Conservation (phyloP, 805 yeast genomes). For the Saccharomyces mikatae region DNA sequence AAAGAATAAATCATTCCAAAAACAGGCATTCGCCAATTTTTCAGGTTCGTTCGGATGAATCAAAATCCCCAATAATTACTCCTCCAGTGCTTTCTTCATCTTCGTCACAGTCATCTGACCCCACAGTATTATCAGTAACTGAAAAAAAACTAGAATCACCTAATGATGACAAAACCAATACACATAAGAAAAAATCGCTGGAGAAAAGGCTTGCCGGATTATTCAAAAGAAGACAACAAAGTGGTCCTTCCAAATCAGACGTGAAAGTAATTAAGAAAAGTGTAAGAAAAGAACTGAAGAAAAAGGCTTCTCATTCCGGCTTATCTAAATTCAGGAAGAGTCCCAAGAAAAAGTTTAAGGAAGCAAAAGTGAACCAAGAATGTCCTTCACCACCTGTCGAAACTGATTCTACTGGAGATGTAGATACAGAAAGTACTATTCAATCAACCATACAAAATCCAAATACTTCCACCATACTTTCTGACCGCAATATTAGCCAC, state of each 20-base stretch:
- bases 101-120: not conserved
- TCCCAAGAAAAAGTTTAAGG: constrained; percentile 4
- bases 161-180: not conserved
- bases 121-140: not conserved
- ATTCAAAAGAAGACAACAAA: constrained; percentile 15
- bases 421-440: not conserved
- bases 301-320: constrained; percentile 7
- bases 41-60: not conserved
- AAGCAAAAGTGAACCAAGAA: constrained; percentile 1
- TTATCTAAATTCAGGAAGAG: constrained; percentile 8
- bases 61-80: not conserved
- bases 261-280: not conserved
- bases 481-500: constrained; percentile 10
- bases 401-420: not conserved
- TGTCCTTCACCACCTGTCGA: constrained; percentile 5
- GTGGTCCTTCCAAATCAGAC: not conserved
- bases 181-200: constrained; percentile 7
- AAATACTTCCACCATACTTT: constrained; percentile 5
- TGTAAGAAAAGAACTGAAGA: constrained; percentile 2
- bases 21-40: constrained; percentile 29
- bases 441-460: not conserved
- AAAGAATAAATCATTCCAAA: constrained; percentile 29
- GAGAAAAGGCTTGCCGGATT: constrained; percentile 24
- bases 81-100: not conserved
- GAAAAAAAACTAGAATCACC: not conserved